A percentile compares a stretch with the other conserved stretches of the same genome.
These are phyloP conservation scores for Starmerella kuoi DNA, from an alignment of 805 yeast genomes.

Conservation along the genomic window DNA sequence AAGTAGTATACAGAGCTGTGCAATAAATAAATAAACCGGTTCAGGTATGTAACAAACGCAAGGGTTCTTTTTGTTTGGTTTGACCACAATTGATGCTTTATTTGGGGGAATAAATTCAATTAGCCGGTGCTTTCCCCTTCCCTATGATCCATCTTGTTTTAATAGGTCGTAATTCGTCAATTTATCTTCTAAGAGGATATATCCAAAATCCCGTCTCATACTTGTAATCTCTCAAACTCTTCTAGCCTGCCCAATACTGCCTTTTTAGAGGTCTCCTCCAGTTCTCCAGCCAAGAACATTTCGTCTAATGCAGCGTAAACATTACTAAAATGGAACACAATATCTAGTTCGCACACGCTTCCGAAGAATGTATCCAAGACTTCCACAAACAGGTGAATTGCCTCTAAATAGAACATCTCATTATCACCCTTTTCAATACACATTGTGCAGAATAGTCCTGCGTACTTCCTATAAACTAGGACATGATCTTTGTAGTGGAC, in stretches of 20 bases:
- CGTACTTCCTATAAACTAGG: conserved; percentile 77
- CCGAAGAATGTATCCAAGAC: conserved; percentile 74
- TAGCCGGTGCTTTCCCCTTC: too few species aligned
- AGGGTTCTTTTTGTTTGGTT: too few species aligned
- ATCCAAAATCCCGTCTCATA: too few species aligned
- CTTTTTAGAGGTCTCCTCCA: conserved; percentile 70
- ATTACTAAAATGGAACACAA: conserved; percentile 83
- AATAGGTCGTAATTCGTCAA: too few species aligned
- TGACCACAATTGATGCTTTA: too few species aligned
- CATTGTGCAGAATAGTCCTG: conserved; percentile 80
- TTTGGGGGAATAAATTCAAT: too few species aligned
- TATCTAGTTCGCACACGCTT: conserved; percentile 85
- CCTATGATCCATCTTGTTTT: too few species aligned
- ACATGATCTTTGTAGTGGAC: conserved; percentile 57
- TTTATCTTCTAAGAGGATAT: too few species aligned
- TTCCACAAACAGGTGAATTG: conserved; percentile 80
- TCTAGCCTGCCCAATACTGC: conserved; percentile 53
- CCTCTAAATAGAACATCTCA: conserved; percentile 70
- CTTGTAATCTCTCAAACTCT: conserved; percentile 48
- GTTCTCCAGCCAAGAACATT: conserved; percentile 79
- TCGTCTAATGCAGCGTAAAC: conserved; percentile 76
- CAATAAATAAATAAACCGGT: too few species aligned
- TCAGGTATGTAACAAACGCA: too few species aligned
- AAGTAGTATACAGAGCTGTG: too few species aligned
- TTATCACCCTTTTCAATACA: conserved; percentile 71